These are phyloP conservation scores for Pseudogymnoascus sp. DNA, from an alignment of 2,329 filamentous ascomycete genomes.

Conservation along the genomic window DNA sequence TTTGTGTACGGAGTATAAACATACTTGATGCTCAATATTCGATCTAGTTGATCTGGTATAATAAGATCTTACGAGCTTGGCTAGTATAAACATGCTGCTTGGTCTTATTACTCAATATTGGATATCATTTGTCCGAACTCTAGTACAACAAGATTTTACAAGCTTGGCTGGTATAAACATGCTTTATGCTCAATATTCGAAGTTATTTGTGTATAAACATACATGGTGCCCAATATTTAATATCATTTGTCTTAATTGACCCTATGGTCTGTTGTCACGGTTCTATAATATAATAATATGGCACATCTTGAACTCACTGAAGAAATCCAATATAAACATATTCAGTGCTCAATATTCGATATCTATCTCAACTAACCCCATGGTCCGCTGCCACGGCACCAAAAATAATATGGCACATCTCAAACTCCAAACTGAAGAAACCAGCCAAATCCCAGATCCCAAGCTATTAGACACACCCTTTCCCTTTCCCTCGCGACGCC, in stretches of 20 bases:
- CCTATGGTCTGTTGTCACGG: too few relatives aligned
- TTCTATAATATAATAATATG: background rate
- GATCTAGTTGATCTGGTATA: too few relatives aligned
- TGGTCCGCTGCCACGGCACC: background rate
- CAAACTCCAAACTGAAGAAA: background rate
- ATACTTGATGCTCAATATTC: too few relatives aligned
- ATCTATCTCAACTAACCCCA: background rate
- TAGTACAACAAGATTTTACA: too few relatives aligned
- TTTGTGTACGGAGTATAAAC: too few relatives aligned
- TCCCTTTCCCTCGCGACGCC: background rate
- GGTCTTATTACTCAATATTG: too few relatives aligned
- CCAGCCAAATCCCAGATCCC: background rate
- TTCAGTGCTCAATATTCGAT: background rate
- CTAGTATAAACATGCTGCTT: too few relatives aligned
- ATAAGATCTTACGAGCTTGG: too few relatives aligned
- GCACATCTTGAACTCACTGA: background rate
- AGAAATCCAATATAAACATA: background rate
- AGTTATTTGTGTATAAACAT: too few relatives aligned
- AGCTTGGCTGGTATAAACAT: too few relatives aligned
- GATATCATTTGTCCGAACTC: too few relatives aligned
- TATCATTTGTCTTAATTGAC: background rate
- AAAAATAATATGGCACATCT: background rate
- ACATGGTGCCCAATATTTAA: background rate
- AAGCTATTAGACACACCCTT: background rate
- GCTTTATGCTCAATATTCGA: too few relatives aligned